phyloP scores from a whole-genome alignment of 306 rosid genomes.

The Mimosa pudica region DNA sequence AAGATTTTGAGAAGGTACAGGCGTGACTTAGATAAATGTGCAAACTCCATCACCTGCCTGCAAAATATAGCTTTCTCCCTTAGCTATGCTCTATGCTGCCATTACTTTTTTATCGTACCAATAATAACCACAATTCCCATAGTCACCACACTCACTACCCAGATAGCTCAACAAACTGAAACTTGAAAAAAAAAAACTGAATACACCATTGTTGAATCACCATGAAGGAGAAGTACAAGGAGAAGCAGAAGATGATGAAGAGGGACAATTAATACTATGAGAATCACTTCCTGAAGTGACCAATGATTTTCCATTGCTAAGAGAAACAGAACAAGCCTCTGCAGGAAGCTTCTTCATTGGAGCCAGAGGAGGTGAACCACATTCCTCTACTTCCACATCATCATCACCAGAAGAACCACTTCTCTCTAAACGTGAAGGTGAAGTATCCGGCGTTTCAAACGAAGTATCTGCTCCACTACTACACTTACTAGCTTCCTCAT shows the following conservation, averaged over 20 bases:
- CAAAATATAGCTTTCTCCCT: slow-evolving; percentile 43
- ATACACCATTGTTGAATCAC: slow-evolving; percentile 45
- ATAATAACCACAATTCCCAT: slow-evolving; percentile 1
- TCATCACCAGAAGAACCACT: slow-evolving; percentile 56
- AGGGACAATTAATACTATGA: slow-evolving; percentile 51
- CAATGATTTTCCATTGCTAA: slow-evolving; percentile 60
- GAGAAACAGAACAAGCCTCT: slow-evolving; percentile 74
- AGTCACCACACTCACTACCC: slow-evolving; percentile 27
- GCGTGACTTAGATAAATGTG: slow-evolving; percentile 54
- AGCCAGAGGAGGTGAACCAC: slow-evolving; percentile 68
- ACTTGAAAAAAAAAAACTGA: neutral
- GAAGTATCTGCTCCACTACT: slow-evolving; percentile 54
- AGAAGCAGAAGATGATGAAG: slow-evolving; percentile 80
- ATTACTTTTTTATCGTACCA: neutral
- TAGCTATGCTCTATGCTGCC: neutral
- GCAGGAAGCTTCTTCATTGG: slow-evolving; percentile 88
- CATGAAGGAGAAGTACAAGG: slow-evolving; percentile 90
- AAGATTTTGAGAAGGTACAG: slow-evolving; percentile 31
- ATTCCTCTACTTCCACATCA: slow-evolving; percentile 33
- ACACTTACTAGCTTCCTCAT: slow-evolving; percentile 43
- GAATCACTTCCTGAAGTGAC: slow-evolving; percentile 79
- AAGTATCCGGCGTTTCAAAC: slow-evolving; percentile 82
- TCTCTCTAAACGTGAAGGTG: slow-evolving; percentile 70
- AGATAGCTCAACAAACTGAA: neutral
- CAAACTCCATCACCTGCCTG: slow-evolving; percentile 54